Percentiles rank a stretch among this genome's conserved stretches.
phyloP scores from a whole-genome alignment of 2,329 filamentous ascomycete genomes.

The Cladosporium cucumerinum region DNA sequence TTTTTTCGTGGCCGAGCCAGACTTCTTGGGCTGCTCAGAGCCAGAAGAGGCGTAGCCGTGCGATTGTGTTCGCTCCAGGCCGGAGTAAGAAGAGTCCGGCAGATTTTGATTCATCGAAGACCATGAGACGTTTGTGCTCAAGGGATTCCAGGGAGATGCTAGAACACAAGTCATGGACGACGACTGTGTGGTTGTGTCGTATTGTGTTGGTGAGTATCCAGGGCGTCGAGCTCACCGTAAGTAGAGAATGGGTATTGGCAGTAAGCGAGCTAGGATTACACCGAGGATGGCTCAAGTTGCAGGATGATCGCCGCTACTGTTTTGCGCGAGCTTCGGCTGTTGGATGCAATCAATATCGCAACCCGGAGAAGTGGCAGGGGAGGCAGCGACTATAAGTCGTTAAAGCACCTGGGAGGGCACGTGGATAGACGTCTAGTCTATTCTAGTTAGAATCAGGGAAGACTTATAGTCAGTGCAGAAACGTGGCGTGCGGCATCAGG shows the following conservation, averaged over 20 bases:
- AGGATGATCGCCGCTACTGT: conserved; percentile 19
- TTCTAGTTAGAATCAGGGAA: conserved; percentile 11
- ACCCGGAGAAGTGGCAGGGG: conserved; percentile 14
- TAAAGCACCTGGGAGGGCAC: conserved; percentile 10
- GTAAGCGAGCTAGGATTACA: conserved; percentile 3
- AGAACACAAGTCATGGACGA: conserved; percentile 33
- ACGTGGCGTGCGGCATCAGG: conserved; percentile 17
- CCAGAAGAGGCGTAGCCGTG: conserved; percentile 31
- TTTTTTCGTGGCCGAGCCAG: conserved; percentile 37
- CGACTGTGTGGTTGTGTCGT: conserved; percentile 2
- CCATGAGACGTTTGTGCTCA: conserved; percentile 30
- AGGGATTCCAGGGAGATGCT: conserved; percentile 29
- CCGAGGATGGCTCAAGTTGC: background rate
- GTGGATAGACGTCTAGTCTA: conserved; percentile 13
- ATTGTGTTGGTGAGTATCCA: background rate
- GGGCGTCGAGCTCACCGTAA: background rate
- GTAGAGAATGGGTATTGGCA: background rate
- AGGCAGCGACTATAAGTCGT: conserved; percentile 16
- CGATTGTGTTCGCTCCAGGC: conserved; percentile 26
- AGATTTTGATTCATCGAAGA: conserved; percentile 31
- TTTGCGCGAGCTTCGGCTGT: conserved; percentile 17
- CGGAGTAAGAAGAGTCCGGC: conserved; percentile 20
- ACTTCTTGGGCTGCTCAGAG: conserved; percentile 23
- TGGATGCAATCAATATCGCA: conserved; percentile 16
- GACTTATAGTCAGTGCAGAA: conserved; percentile 14